Evolutionary conservation across 2,329 filamentous ascomycete genomes (phyloP), one percentile per base, ranked within the genome.

Genomic region (Aureobasidium vineae): DNA sequence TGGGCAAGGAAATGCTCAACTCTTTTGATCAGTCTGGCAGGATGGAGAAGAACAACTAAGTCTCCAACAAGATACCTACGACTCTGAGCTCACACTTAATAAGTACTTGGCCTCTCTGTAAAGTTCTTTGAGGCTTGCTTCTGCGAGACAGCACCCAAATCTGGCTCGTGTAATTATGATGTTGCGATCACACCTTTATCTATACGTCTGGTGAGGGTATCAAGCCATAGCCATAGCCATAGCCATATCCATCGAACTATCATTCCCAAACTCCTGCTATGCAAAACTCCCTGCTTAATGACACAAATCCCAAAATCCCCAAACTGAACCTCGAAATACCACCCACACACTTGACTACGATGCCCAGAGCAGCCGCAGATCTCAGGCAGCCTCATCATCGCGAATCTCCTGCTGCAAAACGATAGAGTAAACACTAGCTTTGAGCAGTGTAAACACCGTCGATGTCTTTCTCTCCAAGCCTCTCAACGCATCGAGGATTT

Each of bases 341-440:
- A 15, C 47, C 43, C 21, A 13, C 5, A 47, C 15, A 11, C 16
- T 19, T 52, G 49, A 41, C 5, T 16, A 41, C n/a, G 13, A 10
- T 33, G 7, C 3, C 5, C 8, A n/a, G 5, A 11, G 28, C 28
- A 31, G 8, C 7, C 47, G 41, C 16, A 2, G 10, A 11, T 19
- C 23, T 63, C 59, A 63, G 2, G 67, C 66, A 33, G 19, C 50
- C 71, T 83, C 83, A 57, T 86, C 90, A 78, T 88, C 90, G 69
- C 89, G 88, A 73, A 96, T 92, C 84, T 98, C 91, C 84, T 98
- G 94, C 84, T 99, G 94, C 81, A 99, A 78, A 69, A 99, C 93
- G 81, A 99, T 99, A 76, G 91, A 96, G 81, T 99, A 99, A 70
- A 99, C 95, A 78, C 94, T 98, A 21, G 95, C 94, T 82, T 99